Evolutionary conservation across 2,329 filamentous ascomycete species (phyloP).

Genomic region (Ophiostoma tasmaniense): DNA sequence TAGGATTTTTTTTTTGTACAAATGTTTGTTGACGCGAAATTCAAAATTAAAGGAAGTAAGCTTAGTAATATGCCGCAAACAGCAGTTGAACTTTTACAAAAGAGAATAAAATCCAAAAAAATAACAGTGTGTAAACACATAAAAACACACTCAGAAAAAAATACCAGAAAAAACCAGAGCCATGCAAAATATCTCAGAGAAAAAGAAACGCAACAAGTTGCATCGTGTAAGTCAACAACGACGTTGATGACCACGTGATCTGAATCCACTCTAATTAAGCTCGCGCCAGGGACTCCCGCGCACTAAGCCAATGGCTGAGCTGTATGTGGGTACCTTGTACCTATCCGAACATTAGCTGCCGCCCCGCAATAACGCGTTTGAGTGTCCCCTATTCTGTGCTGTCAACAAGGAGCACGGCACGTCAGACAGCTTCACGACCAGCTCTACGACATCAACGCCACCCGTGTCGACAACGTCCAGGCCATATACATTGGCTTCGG

Average conservation of each 20-base stretch:
- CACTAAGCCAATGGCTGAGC: neutral
- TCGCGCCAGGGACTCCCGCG: constrained; percentile 1
- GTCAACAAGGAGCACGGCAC: neutral
- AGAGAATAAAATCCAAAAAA: no score
- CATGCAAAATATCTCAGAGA: neutral
- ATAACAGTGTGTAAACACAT: neutral
- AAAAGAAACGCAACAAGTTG: neutral
- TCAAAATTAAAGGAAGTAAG: neutral
- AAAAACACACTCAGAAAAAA: neutral
- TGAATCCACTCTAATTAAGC: neutral
- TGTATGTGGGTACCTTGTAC: neutral
- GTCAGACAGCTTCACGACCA: neutral
- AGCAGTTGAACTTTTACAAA: no score
- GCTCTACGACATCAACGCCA: neutral
- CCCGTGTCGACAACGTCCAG: neutral
- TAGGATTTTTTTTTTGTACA: no score
- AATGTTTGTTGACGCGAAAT: no score
- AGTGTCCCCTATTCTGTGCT: neutral
- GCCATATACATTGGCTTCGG: neutral
- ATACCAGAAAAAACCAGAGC: neutral
- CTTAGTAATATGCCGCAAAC: neutral
- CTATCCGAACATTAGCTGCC: neutral
- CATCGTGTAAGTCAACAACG: neutral
- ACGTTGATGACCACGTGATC: neutral
- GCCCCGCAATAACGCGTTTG: constrained; percentile 5